These are phyloP conservation scores for Rhynchospora tenuis DNA, from an alignment of 176 grass and related monocot genomes.

Conservation along the genomic window DNA sequence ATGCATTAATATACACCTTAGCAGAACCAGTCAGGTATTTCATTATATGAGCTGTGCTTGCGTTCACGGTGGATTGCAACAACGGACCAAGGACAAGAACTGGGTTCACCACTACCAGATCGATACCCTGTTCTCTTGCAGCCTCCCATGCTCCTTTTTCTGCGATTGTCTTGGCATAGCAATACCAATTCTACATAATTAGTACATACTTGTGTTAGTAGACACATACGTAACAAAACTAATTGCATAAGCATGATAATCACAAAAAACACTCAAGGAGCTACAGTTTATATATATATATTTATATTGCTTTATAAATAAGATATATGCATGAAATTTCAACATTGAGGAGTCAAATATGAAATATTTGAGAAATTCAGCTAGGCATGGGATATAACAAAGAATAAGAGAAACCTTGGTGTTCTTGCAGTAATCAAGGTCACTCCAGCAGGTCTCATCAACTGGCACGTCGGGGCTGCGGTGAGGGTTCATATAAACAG, in stretches of 20 bases:
- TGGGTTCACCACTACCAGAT: conserved; percentile 59
- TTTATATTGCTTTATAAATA: neutral
- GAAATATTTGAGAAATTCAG: neutral
- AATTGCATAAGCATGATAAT: no score
- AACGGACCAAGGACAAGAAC: conserved; percentile 53
- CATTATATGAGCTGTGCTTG: conserved; percentile 44
- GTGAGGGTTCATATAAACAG: conserved; percentile 79
- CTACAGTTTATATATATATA: no score
- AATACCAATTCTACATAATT: conserved; percentile 70
- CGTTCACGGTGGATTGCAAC: conserved; percentile 61
- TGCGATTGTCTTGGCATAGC: conserved; percentile 63
- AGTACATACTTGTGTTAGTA: neutral
- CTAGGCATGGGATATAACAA: neutral
- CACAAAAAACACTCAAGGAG: no score
- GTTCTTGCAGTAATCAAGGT: conserved; percentile 80
- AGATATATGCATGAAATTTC: neutral
- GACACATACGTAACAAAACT: neutral
- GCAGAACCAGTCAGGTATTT: conserved; percentile 69
- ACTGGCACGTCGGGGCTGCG: conserved; percentile 33
- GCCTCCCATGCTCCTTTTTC: conserved; percentile 55
- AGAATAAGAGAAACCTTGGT: conserved; percentile 33
- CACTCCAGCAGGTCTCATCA: conserved; percentile 78
- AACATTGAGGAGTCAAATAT: neutral
- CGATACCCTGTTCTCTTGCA: conserved; percentile 25
- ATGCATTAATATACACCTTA: conserved; percentile 58